phyloP scores from a whole-genome alignment of 2,329 filamentous ascomycete species.

The Talaromyces sp. region DNA sequence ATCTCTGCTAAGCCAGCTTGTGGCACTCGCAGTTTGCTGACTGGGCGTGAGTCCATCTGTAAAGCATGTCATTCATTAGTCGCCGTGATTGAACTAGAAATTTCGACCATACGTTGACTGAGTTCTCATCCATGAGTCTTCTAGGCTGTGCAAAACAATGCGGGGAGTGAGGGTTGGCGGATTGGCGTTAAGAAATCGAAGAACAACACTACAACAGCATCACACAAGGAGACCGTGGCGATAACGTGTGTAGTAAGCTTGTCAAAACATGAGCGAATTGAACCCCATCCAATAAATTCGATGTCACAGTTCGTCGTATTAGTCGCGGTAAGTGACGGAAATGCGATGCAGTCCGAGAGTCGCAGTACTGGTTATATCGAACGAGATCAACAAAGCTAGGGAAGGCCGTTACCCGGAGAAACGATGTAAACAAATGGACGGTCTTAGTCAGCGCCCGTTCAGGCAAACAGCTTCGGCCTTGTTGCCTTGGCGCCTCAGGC shows the following conservation, averaged over 20 bases:
- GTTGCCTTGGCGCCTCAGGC: conserved; percentile 7
- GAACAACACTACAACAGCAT: neutral
- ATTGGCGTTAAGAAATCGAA: neutral
- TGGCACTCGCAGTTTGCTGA: conserved; percentile 31
- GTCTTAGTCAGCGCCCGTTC: conserved; percentile 12
- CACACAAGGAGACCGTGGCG: neutral
- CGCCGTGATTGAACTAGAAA: neutral
- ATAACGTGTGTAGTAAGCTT: neutral
- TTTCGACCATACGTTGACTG: conserved; percentile 9
- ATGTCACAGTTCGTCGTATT: neutral
- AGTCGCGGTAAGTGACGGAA: neutral
- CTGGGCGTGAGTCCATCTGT: conserved; percentile 27
- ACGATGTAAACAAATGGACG: conserved; percentile 16
- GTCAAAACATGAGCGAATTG: neutral
- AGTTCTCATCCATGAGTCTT: conserved; percentile 18
- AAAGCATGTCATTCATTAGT: neutral
- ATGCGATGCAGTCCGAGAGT: neutral
- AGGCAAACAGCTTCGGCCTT: neutral
- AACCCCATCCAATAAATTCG: neutral
- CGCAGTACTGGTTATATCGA: neutral
- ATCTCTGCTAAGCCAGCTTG: conserved; percentile 47
- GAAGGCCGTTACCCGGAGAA: conserved; percentile 17
- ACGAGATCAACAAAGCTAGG: neutral
- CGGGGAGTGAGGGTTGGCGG: neutral
- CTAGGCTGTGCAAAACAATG: neutral